These are phyloP conservation scores for Neonothopanus nambi DNA, from an alignment of 1,284 basidiomycete species.

Conservation along the genomic window DNA sequence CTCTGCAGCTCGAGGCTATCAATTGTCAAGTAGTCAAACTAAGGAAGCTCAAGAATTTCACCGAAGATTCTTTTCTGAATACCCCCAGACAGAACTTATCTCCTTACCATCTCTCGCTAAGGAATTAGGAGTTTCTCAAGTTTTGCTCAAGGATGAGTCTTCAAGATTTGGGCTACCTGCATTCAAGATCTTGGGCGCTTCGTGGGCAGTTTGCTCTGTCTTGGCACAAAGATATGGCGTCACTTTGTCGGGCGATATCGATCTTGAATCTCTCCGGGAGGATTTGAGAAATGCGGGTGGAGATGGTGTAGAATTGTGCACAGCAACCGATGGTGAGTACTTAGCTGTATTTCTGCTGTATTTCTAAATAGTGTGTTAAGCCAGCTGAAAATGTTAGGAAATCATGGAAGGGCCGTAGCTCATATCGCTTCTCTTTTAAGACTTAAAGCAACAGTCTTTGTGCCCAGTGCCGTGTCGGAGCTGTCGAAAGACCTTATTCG, in stretches of 20 bases:
- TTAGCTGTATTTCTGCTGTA: too few relatives aligned
- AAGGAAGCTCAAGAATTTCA: not conserved
- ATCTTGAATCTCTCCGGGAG: conserved; percentile 1
- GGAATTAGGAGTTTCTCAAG: conserved; percentile 11
- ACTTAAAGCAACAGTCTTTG: conserved; percentile 5
- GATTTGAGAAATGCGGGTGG: not conserved
- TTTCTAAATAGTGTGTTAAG: not conserved
- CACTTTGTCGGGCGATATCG: not conserved
- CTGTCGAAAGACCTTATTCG: conserved; percentile 1
- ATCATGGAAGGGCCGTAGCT: conserved; percentile 18
- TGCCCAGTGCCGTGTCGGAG: conserved; percentile 8
- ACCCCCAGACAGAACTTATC: not conserved
- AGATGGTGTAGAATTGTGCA: conserved; percentile 3
- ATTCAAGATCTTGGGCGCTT: conserved; percentile 21
- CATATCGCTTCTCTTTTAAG: conserved; percentile 9
- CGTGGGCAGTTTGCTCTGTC: conserved; percentile 14
- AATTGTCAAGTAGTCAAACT: too few relatives aligned
- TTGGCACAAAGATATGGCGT: conserved; percentile 9
- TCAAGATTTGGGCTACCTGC: conserved; percentile 16
- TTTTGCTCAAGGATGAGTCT: conserved; percentile 18
- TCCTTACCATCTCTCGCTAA: conserved; percentile 2
- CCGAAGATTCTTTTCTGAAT: not conserved
- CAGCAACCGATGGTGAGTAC: conserved; percentile 11
- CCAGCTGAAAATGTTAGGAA: conserved; percentile 3
- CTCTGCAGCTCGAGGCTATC: too few relatives aligned